phyloP scores from a whole-genome alignment of 1,284 basidiomycete species.

The Moesziomyces antarcticus region DNA sequence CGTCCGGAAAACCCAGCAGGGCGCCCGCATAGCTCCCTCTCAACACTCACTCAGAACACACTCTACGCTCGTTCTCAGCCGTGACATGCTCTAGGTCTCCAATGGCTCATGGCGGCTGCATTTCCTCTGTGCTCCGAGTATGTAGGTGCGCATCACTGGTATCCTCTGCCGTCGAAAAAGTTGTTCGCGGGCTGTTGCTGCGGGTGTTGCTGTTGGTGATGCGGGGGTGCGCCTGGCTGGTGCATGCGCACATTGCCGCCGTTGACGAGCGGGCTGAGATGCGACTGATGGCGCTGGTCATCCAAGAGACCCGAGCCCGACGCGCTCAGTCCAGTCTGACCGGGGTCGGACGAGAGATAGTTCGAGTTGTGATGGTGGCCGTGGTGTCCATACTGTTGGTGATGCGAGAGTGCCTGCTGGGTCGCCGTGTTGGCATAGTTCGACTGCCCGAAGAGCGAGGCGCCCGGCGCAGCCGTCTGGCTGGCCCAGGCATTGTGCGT shows the following conservation, averaged over 20 bases:
- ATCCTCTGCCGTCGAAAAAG: conserved; percentile 36
- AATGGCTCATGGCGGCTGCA: background rate
- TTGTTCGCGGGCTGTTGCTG: conserved; percentile 17
- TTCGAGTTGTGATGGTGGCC: conserved; percentile 39
- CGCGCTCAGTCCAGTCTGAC: conserved; percentile 25
- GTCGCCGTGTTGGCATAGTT: conserved; percentile 17
- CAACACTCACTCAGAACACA: no score
- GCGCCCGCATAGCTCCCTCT: background rate
- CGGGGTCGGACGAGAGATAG: conserved; percentile 33
- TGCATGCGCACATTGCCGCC: conserved; percentile 41
- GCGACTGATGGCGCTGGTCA: conserved; percentile 38
- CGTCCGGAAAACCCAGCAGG: conserved; percentile 12
- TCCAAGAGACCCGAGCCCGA: conserved; percentile 32
- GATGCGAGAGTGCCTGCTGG: conserved; percentile 26
- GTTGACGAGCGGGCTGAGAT: conserved; percentile 41
- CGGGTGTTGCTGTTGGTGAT: conserved; percentile 2
- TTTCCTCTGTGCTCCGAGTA: no score
- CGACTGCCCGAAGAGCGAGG: conserved; percentile 38
- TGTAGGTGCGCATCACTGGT: conserved; percentile 6
- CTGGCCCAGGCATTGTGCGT: conserved; percentile 38
- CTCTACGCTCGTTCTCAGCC: background rate
- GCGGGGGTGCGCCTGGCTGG: conserved; percentile 18
- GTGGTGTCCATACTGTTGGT: conserved; percentile 36
- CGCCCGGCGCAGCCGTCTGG: conserved; percentile 22
- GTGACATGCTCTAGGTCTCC: background rate